Base-by-base conservation (phyloP, 176 grass and related monocot species). In the Avena atlantica region DNA sequence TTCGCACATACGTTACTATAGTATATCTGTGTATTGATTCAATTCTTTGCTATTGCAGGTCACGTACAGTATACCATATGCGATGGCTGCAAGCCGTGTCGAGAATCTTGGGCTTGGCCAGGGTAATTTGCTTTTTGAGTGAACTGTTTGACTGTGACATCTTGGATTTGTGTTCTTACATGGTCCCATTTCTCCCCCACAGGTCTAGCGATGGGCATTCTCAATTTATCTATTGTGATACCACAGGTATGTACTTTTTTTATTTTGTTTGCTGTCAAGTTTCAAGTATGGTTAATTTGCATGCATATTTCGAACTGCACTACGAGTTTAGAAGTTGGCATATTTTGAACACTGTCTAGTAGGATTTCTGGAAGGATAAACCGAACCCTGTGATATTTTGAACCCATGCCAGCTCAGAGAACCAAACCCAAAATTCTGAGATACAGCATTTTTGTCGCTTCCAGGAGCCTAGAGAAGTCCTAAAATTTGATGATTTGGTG, bases 21-120 rank as follows among this genome's bases (percentile, higher is more conserved):
- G 3, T 78, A 20, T 4, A 0, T 45, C 45, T 59, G 13, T 53
- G 24, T 53, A 40, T 63, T 86, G 8, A 98, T 82, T 77, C 57
- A 14, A 67, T 27, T 93, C 63, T 78, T 95, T 45, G 7, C 70
- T 86, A 50, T 84, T 91, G 65, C 87, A 99, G 97, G 77, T 99
- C 59, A 96, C 97, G n/a, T 99, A 99, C 90, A 99, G 92, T 90
- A 99, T 99, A 89, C 97, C 94, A 61, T 99, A 99, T 82, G 94
- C 97, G 64, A 99, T 96, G 97, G 77, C 93, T 71, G 79, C 94
- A 80, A 92, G 89, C 70, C 90, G 90, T 52, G 93, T 96, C 64
- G 97, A 99, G 81, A 89, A 90, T 70, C 92, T 96, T 66, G 89
- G 94, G 60, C 94, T 99, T 87, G 97, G 94, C 87, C 92, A 94